Percentiles rank a stretch among this genome's conserved stretches.
Conservation (phyloP, 805 yeast species). For the baker's yeast (Saccharomyces cerevisiae) region DNA sequence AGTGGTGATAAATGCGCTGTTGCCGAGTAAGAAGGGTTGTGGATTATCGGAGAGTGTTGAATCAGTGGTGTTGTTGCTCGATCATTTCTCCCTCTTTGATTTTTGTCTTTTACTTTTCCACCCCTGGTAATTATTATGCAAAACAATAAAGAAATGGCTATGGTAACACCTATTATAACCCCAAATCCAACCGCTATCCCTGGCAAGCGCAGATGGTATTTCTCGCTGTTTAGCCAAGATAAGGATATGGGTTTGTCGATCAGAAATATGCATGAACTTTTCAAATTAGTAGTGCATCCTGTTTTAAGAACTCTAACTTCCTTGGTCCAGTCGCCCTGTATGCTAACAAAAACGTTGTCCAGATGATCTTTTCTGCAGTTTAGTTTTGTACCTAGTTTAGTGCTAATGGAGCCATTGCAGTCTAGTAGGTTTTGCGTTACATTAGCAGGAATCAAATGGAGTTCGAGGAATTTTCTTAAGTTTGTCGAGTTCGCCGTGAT, state of each 20-base stretch:
- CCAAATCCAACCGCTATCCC: constrained; percentile 63
- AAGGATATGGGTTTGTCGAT: constrained; percentile 63
- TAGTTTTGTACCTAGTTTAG: constrained; percentile 38
- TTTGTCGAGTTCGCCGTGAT: constrained; percentile 37
- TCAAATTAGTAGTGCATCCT: constrained; percentile 46
- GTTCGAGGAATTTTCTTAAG: constrained; percentile 46
- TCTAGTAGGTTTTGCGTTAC: constrained; percentile 39
- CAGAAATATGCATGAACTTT: constrained; percentile 47
- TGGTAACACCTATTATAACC: constrained; percentile 49
- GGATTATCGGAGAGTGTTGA: background rate
- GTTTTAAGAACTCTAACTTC: constrained; percentile 51
- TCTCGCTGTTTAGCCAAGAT: constrained; percentile 48
- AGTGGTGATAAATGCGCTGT: background rate
- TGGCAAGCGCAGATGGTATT: constrained; percentile 55
- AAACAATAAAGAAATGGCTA: constrained; percentile 10
- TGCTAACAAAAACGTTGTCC: constrained; percentile 33
- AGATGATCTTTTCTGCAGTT: constrained; percentile 36
- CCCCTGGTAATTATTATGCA: constrained; percentile 7
- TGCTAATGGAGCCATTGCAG: constrained; percentile 41
- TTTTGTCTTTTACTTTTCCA: background rate
- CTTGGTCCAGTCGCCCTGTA: constrained; percentile 43
- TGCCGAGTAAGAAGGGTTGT: background rate
- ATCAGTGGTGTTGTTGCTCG: background rate
- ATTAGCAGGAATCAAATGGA: constrained; percentile 62
- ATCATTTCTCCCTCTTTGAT: background rate